These are phyloP conservation scores for Drechmeria coniospora DNA, from an alignment of 2,329 filamentous ascomycete genomes.

Conservation along the genomic window DNA sequence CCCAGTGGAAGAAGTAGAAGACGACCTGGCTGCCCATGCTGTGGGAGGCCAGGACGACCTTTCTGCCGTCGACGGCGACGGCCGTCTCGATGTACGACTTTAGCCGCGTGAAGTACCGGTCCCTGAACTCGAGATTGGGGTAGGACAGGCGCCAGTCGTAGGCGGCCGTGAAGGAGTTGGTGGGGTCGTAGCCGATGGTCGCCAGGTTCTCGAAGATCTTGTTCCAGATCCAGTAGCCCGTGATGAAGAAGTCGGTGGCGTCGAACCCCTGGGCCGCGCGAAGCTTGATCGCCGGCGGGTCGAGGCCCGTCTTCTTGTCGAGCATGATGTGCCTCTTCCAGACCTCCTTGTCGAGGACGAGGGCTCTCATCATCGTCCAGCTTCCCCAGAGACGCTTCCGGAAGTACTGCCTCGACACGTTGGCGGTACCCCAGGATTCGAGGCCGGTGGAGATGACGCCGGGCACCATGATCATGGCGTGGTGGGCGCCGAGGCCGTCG, in stretches of 20 bases:
- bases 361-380: slow-evolving; percentile 96
- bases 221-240: slow-evolving; percentile 96
- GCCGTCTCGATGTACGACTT: slow-evolving; percentile 85
- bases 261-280: slow-evolving; percentile 93
- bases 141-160: slow-evolving; percentile 93
- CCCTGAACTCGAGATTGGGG: slow-evolving; percentile 71
- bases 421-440: slow-evolving; percentile 89
- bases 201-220: slow-evolving; percentile 96
- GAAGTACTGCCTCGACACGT: slow-evolving; percentile 77
- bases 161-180: slow-evolving; percentile 52
- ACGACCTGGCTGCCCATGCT: slow-evolving; percentile 96
- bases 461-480: slow-evolving; percentile 92
- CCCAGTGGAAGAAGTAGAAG: slow-evolving; percentile 70
- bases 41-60: slow-evolving; percentile 78
- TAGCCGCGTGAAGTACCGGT: slow-evolving; percentile 85
- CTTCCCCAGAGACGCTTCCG: slow-evolving; percentile 90
- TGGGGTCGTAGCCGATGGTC: slow-evolving; percentile 88
- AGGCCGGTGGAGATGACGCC: slow-evolving; percentile 95
- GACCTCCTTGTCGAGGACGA: slow-evolving; percentile 80
- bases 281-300: slow-evolving; percentile 80
- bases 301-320: slow-evolving; percentile 77
- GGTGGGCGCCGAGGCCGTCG: slow-evolving; percentile 67
- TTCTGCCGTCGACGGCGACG: slow-evolving; percentile 55
- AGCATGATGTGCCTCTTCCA: slow-evolving; percentile 98
- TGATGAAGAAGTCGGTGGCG: slow-evolving; percentile 88